These are phyloP conservation scores for Starmerella bombicola DNA, from an alignment of 805 yeast genomes.

Conservation along the genomic window DNA sequence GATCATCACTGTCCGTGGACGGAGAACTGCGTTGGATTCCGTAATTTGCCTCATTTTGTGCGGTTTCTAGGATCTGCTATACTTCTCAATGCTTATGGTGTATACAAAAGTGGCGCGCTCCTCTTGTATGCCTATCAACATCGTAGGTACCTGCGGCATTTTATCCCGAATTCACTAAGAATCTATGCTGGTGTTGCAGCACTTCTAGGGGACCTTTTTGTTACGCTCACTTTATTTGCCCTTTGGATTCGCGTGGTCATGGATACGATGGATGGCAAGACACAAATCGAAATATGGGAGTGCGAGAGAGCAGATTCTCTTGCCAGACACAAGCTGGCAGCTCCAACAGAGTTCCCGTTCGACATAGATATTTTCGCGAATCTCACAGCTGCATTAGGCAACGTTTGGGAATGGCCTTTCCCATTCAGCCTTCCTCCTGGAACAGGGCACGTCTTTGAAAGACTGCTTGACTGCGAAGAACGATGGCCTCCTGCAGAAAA, in stretches of 20 bases:
- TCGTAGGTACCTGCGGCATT: constrained; percentile 41
- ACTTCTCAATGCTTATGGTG: constrained; percentile 22
- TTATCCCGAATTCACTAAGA: constrained; percentile 38
- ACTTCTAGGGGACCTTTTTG: constrained; percentile 45
- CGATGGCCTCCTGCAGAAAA: constrained; percentile 85
- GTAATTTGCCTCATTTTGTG: constrained; percentile 64
- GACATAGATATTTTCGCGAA: constrained; percentile 55
- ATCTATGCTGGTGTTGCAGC: constrained; percentile 44
- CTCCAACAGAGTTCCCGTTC: constrained; percentile 56
- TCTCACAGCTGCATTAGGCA: constrained; percentile 42
- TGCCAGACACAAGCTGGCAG: constrained; percentile 31
- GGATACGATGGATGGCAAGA: constrained; percentile 51
- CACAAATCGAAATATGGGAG: constrained; percentile 92
- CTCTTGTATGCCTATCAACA: constrained; percentile 27
- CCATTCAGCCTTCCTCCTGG: constrained; percentile 59
- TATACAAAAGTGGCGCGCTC: constrained; percentile 24
- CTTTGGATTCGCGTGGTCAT: constrained; percentile 50
- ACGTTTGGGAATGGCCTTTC: constrained; percentile 42
- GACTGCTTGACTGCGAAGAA: constrained; percentile 42
- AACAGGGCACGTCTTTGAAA: constrained; percentile 46
- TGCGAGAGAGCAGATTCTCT: constrained; percentile 64
- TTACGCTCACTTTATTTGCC: constrained; percentile 45
- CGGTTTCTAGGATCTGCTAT: constrained; percentile 53
- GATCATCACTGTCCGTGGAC: constrained; percentile 84
- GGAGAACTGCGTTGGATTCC: constrained; percentile 72